Evolutionary conservation across 345 rosid species (phyloP).

Genomic region (rapeseed (Brassica napus)): DNA sequence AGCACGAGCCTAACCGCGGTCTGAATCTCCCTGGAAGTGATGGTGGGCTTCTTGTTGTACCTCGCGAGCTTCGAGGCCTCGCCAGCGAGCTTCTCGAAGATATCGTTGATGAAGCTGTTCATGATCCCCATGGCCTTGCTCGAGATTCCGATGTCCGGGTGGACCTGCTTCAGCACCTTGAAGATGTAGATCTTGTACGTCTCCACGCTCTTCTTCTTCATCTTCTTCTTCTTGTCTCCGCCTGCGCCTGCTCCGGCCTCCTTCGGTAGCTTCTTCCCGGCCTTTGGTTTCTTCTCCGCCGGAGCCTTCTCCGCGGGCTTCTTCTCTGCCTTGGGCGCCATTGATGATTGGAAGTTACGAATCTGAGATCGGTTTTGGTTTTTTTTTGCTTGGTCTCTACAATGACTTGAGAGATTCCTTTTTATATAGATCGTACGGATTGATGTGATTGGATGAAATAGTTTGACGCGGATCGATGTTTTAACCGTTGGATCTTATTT

Average conservation of each 20-base stretch:
- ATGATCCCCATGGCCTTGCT: constrained; percentile 81
- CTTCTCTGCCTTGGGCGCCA: constrained; percentile 55
- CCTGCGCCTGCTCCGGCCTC: constrained; percentile 53
- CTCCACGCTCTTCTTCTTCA: constrained; percentile 64
- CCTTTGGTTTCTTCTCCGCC: constrained; percentile 87
- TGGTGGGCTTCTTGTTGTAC: constrained; percentile 85
- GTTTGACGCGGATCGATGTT: constrained; percentile 10
- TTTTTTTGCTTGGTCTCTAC: neutral
- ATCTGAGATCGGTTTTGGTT: constrained; percentile 15
- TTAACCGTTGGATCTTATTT: constrained; percentile 20
- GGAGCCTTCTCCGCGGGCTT: constrained; percentile 83
- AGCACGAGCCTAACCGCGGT: constrained; percentile 77
- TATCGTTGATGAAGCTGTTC: constrained; percentile 79
- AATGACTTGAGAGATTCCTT: neutral
- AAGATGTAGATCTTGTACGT: constrained; percentile 91
- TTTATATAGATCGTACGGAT: constrained; percentile 7
- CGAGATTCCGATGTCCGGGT: constrained; percentile 62
- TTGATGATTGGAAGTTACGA: neutral
- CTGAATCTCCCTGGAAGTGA: constrained; percentile 82
- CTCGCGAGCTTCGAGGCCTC: constrained; percentile 78
- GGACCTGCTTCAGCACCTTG: constrained; percentile 65
- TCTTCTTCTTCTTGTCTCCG: constrained; percentile 71
- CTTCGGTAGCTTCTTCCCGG: constrained; percentile 81
- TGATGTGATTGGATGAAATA: constrained; percentile 20
- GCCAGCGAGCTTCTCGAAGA: constrained; percentile 69